These are phyloP conservation scores for Lumnitzera racemosa DNA, from an alignment of 345 rosid genomes.

Conservation along the genomic window DNA sequence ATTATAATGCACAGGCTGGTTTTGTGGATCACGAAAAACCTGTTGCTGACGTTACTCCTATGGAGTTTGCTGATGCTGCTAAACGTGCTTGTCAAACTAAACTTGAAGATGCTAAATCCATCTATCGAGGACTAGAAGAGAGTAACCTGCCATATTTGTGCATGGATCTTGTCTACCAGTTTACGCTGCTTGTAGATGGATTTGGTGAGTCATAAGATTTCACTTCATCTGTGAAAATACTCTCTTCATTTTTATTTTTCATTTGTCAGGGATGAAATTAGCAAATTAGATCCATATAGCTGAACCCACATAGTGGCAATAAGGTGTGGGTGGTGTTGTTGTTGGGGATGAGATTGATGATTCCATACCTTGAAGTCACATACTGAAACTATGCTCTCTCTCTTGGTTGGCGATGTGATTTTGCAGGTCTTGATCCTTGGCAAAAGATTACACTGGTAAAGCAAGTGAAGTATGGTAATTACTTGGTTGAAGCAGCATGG, in stretches of 20 bases:
- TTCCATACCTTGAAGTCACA: too few species aligned
- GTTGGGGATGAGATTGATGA: too few species aligned
- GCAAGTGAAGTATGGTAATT: slow-evolving; percentile 54
- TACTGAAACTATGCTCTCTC: not conserved
- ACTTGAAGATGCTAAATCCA: slow-evolving; percentile 50
- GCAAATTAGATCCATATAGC: too few species aligned
- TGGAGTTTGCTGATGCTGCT: slow-evolving; percentile 69
- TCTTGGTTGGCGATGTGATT: not conserved
- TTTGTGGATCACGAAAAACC: slow-evolving; percentile 55
- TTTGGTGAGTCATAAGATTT: slow-evolving; percentile 46
- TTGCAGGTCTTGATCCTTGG: slow-evolving; percentile 58
- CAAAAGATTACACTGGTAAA: slow-evolving; percentile 82
- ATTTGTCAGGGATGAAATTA: not conserved
- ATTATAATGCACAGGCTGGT: slow-evolving; percentile 50
- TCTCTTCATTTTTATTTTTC: not conserved
- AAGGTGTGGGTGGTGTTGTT: too few species aligned
- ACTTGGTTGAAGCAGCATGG: slow-evolving; percentile 95
- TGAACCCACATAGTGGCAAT: too few species aligned
- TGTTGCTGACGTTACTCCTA: slow-evolving; percentile 69
- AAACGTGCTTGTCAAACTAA: slow-evolving; percentile 79
- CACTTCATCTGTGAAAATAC: not conserved
- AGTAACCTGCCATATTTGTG: slow-evolving; percentile 65
- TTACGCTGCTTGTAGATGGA: slow-evolving; percentile 73
- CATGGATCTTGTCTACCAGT: slow-evolving; percentile 93
- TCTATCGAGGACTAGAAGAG: slow-evolving; percentile 40